Base-by-base conservation (phyloP, 2,329 filamentous ascomycete species). In the Sordariomycetes sp. region DNA sequence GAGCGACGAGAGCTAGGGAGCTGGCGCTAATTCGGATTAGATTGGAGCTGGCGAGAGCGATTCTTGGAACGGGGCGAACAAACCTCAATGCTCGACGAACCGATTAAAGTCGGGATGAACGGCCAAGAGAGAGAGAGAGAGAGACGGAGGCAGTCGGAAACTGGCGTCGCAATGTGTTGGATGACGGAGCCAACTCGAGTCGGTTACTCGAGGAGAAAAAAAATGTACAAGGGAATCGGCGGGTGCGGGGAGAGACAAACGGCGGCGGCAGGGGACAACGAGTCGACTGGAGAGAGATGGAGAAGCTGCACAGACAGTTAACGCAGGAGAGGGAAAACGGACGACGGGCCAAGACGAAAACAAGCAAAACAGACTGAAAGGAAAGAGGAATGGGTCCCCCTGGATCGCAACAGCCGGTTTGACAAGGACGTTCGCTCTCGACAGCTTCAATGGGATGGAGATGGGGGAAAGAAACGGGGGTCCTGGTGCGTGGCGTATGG, bases 291-390 rank as follows among this genome's bases (percentile, higher is more conserved):
- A 16, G 12, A 14, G 51, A 22, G 10, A 34, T 28, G 50, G 22
- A 52, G 50, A 28, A 25, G 25, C 11, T 12, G 11, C n/a, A 20
- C 3, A 51, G 22, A 51, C 46, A 51, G 14, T 34, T 16, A 53
- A 28, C 48, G 24, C 22, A 37, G 14, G 55, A 55, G 46, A 51
- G 22, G 12, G 48, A n/a, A 16, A 22, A 51, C 24, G n/a, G 12
- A 51, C 8, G 20, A 51, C 12, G 22, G 24, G 20, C 52, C 12
- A 59, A 52, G 48, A 40, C 20, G 53, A 55, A 55, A 59, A 55
- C 54, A 59, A 63, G 61, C 58, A 58, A 61, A 63, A 62, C 59
- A 57, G 61, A 61, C 61, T 58, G 57, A 59, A 60, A 59, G 54
- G 59, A 60, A 59, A 58, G 61, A 62, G 60, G 60, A 62, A 57